Evolutionary conservation across 441 rosid species (phyloP).

Genomic region (Pelargonium cotyledonis): DNA sequence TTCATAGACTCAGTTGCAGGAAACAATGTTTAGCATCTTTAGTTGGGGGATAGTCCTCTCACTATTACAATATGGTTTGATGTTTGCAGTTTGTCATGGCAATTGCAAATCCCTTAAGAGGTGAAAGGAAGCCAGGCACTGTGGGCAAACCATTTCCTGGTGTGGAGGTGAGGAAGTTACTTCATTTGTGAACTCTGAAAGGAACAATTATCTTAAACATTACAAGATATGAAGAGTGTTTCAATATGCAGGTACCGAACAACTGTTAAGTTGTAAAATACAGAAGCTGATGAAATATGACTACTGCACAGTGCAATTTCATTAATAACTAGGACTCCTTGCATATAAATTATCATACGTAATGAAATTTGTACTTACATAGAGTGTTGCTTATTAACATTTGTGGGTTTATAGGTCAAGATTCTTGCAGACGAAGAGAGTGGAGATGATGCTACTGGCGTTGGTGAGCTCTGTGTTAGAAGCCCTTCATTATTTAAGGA

Average conservation of each 20-base stretch:
- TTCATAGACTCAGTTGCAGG: constrained; percentile 10
- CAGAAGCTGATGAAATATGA: not conserved
- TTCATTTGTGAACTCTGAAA: constrained; percentile 11
- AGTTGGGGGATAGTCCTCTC: constrained; percentile 11
- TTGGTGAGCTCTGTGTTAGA: constrained; percentile 80
- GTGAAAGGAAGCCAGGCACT: constrained; percentile 76
- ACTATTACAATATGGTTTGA: constrained; percentile 11
- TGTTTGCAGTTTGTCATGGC: constrained; percentile 82
- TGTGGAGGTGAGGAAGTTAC: constrained; percentile 58
- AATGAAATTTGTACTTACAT: not conserved
- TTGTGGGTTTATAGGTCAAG: constrained; percentile 48
- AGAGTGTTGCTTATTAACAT: constrained; percentile 8
- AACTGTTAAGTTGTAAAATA: not conserved
- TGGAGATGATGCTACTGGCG: constrained; percentile 44
- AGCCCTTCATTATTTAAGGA: constrained; percentile 92
- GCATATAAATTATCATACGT: not conserved
- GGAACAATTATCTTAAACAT: constrained; percentile 1
- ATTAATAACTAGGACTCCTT: not conserved
- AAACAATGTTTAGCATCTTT: not conserved
- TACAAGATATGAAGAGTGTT: not conserved
- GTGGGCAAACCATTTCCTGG: constrained; percentile 96
- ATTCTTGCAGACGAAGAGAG: constrained; percentile 48
- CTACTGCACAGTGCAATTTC: not conserved
- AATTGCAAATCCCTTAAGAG: constrained; percentile 78
- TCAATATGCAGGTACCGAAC: not conserved